Conservation (phyloP, 352 stramenopile species). For the Phytophthora cactorum region DNA sequence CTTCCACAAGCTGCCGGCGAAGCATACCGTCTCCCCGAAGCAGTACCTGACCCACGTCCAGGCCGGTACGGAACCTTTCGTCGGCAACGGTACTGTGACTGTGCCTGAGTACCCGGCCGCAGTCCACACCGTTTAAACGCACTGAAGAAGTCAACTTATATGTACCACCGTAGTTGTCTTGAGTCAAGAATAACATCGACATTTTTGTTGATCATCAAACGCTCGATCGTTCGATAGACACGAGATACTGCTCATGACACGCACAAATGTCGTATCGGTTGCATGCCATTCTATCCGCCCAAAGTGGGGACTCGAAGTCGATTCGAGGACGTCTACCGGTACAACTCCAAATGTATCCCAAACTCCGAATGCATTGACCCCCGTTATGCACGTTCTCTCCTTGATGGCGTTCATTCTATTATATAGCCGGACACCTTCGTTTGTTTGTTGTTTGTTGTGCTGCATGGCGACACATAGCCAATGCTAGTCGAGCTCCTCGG, state of each 20-base stretch:
- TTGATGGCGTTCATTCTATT: background rate
- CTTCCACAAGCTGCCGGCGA: slow-evolving; percentile 24
- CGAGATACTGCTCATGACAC: too few species aligned
- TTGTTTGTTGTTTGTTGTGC: background rate
- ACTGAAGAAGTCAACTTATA: slow-evolving; percentile 2
- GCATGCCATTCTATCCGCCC: too few species aligned
- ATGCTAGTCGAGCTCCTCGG: background rate
- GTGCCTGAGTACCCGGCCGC: slow-evolving; percentile 32
- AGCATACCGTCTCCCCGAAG: slow-evolving; percentile 28
- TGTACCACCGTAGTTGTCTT: background rate
- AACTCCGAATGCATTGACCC: background rate
- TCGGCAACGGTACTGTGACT: slow-evolving; percentile 31
- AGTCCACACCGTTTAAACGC: slow-evolving; percentile 8
- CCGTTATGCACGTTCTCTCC: background rate
- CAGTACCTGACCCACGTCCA: slow-evolving; percentile 41
- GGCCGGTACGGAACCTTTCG: slow-evolving; percentile 40
- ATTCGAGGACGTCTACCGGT: too few species aligned
- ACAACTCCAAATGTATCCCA: background rate
- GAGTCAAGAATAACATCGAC: too few species aligned
- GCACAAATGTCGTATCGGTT: too few species aligned
- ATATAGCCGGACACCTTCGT: background rate
- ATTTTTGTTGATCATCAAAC: too few species aligned
- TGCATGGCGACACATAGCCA: background rate
- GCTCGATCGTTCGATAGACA: too few species aligned
- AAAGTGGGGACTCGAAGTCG: too few species aligned